A percentile compares a stretch with the other conserved stretches of the same genome.
phyloP scores from a whole-genome alignment of 2,329 filamentous ascomycete species.

The Xylariomycetidae sp. region DNA sequence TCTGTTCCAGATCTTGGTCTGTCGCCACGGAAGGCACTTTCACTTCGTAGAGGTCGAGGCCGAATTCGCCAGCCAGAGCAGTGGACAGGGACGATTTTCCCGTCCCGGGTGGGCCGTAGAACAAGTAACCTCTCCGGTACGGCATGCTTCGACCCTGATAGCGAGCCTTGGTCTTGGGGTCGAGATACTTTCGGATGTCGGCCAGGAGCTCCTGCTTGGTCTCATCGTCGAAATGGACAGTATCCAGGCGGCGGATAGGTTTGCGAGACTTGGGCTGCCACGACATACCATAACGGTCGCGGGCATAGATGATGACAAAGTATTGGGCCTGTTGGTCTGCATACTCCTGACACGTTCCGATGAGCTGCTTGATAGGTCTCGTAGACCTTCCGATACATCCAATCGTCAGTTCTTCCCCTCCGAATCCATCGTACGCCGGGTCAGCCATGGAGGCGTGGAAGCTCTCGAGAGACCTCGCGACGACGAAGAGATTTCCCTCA shows the following conservation, averaged over 20 bases:
- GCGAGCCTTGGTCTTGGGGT: conserved; percentile 42
- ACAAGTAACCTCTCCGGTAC: too few relatives aligned
- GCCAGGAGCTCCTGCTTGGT: conserved; percentile 42
- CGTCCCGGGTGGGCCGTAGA: conserved; percentile 27
- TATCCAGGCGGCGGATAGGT: conserved; percentile 44
- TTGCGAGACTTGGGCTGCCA: conserved; percentile 46
- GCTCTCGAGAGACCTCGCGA: conserved; percentile 36
- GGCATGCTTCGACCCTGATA: conserved; percentile 62
- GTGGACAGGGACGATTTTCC: conserved; percentile 42
- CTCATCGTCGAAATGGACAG: conserved; percentile 44
- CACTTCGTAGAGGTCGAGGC: conserved; percentile 48
- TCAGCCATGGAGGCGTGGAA: conserved; percentile 33
- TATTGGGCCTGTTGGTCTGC: conserved; percentile 43
- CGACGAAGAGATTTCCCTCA: conserved; percentile 38
- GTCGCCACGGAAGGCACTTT: conserved; percentile 31
- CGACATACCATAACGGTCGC: conserved; percentile 39
- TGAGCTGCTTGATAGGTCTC: conserved; percentile 40
- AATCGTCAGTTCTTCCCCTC: conserved; percentile 41
- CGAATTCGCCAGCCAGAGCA: conserved; percentile 46
- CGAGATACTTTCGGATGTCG: conserved; percentile 49
- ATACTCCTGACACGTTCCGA: conserved; percentile 43
- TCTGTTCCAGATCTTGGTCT: conserved; percentile 44
- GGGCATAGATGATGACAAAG: conserved; percentile 44
- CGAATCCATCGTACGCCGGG: conserved; percentile 40
- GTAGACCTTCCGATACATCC: conserved; percentile 49